Evolutionary conservation across 768 basidiomycete species (phyloP).

Genomic region (Amanita thiersii): DNA sequence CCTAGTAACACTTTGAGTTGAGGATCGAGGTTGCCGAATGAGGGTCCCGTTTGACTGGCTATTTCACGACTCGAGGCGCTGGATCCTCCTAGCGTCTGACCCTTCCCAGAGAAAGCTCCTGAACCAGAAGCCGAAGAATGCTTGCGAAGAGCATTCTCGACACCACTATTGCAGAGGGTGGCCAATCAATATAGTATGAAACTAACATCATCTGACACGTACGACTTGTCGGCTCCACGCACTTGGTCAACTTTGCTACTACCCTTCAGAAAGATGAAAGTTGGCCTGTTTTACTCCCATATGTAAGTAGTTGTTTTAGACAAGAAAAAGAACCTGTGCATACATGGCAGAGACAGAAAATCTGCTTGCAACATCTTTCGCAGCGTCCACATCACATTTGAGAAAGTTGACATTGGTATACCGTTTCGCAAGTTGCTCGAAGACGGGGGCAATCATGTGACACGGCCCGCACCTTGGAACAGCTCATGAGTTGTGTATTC

Average conservation of each 20-base stretch:
- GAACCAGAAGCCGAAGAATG: slow-evolving; percentile 34
- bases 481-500: slow-evolving; percentile 2
- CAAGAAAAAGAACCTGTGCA: slow-evolving; percentile 13
- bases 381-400: slow-evolving; percentile 76
- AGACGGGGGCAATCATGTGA: slow-evolving; percentile 73
- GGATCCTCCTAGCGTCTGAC: slow-evolving; percentile 61
- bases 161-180: slow-evolving; percentile 31
- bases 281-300: slow-evolving; percentile 47
- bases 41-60: slow-evolving; percentile 9
- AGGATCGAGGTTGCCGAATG: slow-evolving; percentile 41
- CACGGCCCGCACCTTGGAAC: slow-evolving; percentile 77
- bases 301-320: background rate
- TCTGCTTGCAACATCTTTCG: slow-evolving; percentile 52
- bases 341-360: slow-evolving; percentile 73
- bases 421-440: slow-evolving; percentile 60
- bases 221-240: slow-evolving; percentile 65
- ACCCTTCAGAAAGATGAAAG: slow-evolving; percentile 73
- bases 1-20: slow-evolving; percentile 60
- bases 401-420: slow-evolving; percentile 71
- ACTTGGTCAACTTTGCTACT: slow-evolving; percentile 61
- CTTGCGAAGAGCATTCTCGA: slow-evolving; percentile 51
- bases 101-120: slow-evolving; percentile 59
- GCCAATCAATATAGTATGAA: background rate
- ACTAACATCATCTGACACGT: slow-evolving; percentile 15
- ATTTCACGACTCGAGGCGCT: slow-evolving; percentile 28